These are phyloP conservation scores for Fusarium sp. DNA, from an alignment of 2,329 filamentous ascomycete genomes.

Conservation along the genomic window DNA sequence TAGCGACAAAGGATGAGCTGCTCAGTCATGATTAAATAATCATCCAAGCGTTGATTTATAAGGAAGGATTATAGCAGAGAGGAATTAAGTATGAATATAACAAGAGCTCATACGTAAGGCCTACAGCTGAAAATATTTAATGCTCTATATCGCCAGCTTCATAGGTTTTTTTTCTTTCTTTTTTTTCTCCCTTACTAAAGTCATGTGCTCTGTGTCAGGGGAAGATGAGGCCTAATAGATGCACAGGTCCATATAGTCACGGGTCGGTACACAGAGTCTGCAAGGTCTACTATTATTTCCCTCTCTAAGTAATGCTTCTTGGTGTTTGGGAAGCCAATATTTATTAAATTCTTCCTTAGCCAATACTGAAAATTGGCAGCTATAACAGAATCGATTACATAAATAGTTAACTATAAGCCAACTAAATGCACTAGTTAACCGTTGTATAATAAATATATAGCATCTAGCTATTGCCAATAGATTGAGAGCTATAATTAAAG, in stretches of 20 bases:
- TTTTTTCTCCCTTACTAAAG: neutral
- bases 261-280: neutral
- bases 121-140: neutral
- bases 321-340: neutral
- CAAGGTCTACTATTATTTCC: neutral
- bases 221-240: neutral
- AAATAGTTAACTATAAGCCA: neutral
- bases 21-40: neutral
- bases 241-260: neutral
- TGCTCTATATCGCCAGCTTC: neutral
- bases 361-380: neutral
- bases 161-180: neutral
- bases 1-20: neutral
- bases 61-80: neutral
- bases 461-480: neutral
- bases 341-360: neutral
- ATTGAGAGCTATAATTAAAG: neutral
- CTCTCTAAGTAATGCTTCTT: neutral
- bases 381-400: neutral
- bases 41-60: neutral
- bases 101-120: neutral
- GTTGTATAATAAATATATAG: neutral
- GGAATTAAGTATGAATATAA: neutral
- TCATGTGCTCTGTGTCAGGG: neutral
- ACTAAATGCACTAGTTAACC: neutral